Base-by-base conservation (phyloP, 1,139 yeast species). In the Debaryomyces coudertii region DNA sequence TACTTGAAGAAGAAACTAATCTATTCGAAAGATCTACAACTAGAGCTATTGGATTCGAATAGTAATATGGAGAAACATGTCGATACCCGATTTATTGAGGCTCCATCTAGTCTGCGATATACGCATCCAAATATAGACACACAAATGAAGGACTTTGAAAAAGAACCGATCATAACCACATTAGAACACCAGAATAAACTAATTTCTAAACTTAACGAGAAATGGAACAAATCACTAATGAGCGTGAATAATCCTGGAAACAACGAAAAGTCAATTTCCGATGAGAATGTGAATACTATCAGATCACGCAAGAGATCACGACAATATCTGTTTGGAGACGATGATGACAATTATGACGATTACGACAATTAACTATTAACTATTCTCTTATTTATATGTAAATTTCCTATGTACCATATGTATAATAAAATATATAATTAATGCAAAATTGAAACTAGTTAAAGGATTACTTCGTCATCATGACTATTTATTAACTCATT, bases 391-490 rank as follows among this genome's bases (percentile, higher is more conserved):
- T 24, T 25, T 25, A 35, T 40, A 29, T 27, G 28, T 41, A 31
- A 41, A 34, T 30, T 42, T 34, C 15, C 33, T 36, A 35, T 35
- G 38, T 34, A 35, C 40, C 42, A 29, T 34, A 41, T 45, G 40
- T 45, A 35, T 45, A 30, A 11, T 33, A 36, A 33, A 44, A 33
- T n/a, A 36, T 27, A 28, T 27, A 18, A 18, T 20, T 40, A 35
- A 35, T 40, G 46, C 44, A 34, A 30, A 30, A n/a, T 28, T 40
- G 35, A 14, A 25, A 24, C 22, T 20, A 14, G 23, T 54, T 53
- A 66, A 28, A 69, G 55, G 30, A 71, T 56, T 5, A 72, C 73
- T 46, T 70, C 77, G 47, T 73, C 79, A 49, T 72, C 77, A 40
- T 56, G 60, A 38, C 53, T 58, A 38, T 51, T 60, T 24, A 49